These are phyloP conservation scores for Endothia cerciana DNA, from an alignment of 2,329 filamentous ascomycete genomes.

Conservation along the genomic window DNA sequence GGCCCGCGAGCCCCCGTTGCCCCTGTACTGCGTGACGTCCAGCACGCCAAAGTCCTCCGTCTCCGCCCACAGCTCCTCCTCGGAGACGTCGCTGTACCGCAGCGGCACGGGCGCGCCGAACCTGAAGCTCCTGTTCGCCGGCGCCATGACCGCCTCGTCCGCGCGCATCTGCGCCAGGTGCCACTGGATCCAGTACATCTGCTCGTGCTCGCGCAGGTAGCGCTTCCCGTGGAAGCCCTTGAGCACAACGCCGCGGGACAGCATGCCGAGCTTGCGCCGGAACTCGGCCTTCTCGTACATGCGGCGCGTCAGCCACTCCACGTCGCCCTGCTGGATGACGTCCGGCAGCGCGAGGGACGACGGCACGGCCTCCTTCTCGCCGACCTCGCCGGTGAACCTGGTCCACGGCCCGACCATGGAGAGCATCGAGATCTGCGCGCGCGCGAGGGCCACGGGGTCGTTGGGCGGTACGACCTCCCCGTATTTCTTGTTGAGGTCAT, in stretches of 20 bases:
- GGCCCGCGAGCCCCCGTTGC: conserved; percentile 3
- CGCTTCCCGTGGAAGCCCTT: conserved; percentile 62
- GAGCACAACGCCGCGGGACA: conserved; percentile 60
- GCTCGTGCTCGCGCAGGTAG: conserved; percentile 65
- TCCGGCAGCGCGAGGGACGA: conserved; percentile 36
- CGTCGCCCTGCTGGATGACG: conserved; percentile 51
- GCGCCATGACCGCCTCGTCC: conserved; percentile 26
- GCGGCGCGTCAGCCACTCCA: conserved; percentile 55
- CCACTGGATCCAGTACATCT: conserved; percentile 59
- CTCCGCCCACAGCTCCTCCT: conserved; percentile 31
- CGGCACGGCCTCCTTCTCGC: conserved; percentile 42
- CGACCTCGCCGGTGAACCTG: conserved; percentile 57
- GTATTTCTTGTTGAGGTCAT: conserved; percentile 53
- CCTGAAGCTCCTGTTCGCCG: conserved; percentile 30
- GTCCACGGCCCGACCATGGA: conserved; percentile 65
- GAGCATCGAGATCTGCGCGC: conserved; percentile 65
- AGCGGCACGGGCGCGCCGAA: conserved; percentile 32
- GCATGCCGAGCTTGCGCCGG: conserved; percentile 61
- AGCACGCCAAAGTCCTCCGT: conserved; percentile 32
- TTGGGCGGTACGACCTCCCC: conserved; percentile 68
- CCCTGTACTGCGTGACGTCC: conserved; percentile 26
- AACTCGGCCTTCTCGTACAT: conserved; percentile 65
- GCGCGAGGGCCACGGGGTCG: conserved; percentile 61
- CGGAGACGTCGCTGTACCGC: conserved; percentile 31
- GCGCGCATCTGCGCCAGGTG: conserved; percentile 38